A percentile compares a stretch with the other conserved stretches of the same genome.
Evolutionary conservation across 163 green algal genomes (phyloP).

Genomic region (Chlorella variabilis): DNA sequence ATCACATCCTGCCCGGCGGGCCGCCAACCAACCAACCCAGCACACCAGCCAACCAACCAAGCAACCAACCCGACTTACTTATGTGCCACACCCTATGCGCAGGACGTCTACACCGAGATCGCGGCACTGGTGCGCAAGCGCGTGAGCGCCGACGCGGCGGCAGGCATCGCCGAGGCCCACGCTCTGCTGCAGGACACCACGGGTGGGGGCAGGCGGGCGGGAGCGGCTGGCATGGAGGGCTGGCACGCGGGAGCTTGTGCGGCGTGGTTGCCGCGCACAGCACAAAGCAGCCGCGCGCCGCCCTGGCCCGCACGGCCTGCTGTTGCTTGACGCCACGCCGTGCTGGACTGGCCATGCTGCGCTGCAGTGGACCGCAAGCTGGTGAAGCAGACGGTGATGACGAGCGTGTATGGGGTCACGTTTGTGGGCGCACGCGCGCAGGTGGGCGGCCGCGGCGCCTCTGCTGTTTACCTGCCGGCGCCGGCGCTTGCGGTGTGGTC

Average conservation of each 20-base stretch:
- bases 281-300: no score
- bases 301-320: no score
- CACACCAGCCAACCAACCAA: no score
- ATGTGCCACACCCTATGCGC: no score
- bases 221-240: background rate
- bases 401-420: slow-evolving; percentile 98
- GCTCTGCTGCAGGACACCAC: slow-evolving; percentile 28
- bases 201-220: background rate
- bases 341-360: background rate
- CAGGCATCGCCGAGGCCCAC: slow-evolving; percentile 41
- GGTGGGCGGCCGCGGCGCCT: slow-evolving; percentile 8
- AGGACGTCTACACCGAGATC: slow-evolving; percentile 85
- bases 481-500: no score
- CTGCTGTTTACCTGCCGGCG: no score
- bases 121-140: slow-evolving; percentile 65
- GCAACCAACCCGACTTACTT: no score
- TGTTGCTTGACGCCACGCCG: background rate
- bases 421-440: slow-evolving; percentile 86
- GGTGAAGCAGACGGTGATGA: slow-evolving; percentile 98
- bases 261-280: no score
- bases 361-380: slow-evolving; percentile 56
- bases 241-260: no score
- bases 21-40: no score
- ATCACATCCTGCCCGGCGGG: no score
- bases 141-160: slow-evolving; percentile 66